phyloP scores from a whole-genome alignment of 495 filamentous ascomycete species.

The Parmelia sp. region DNA sequence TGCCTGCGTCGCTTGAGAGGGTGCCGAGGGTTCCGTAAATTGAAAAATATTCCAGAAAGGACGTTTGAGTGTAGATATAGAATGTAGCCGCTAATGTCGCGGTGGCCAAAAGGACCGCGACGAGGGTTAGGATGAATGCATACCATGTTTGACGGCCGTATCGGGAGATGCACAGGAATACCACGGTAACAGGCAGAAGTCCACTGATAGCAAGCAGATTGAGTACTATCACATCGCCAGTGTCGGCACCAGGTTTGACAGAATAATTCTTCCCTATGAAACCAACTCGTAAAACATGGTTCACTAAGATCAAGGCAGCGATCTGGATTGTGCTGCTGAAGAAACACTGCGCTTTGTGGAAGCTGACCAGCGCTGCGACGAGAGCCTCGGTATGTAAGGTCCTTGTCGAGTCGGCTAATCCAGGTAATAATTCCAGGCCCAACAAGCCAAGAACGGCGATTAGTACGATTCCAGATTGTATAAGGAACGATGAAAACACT shows the following conservation, averaged over 20 bases:
- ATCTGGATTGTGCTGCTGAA: constrained; percentile 21
- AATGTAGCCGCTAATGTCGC: too few relatives aligned
- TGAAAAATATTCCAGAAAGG: too few relatives aligned
- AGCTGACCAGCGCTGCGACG: constrained; percentile 16
- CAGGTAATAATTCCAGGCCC: neutral
- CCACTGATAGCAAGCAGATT: constrained; percentile 5
- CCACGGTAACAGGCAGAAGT: constrained; percentile 6
- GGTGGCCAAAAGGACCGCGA: constrained; percentile 1
- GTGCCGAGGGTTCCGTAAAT: too few relatives aligned
- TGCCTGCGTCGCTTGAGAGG: too few relatives aligned
- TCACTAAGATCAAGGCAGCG: too few relatives aligned
- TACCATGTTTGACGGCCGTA: constrained; percentile 13
- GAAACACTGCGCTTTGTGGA: constrained; percentile 36
- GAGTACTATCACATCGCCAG: too few relatives aligned
- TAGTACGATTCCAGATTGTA: constrained; percentile 15
- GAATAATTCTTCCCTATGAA: too few relatives aligned
- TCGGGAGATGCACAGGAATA: constrained; percentile 4
- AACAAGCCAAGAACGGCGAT: constrained; percentile 3
- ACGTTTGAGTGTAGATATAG: too few relatives aligned
- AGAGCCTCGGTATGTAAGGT: constrained; percentile 2
- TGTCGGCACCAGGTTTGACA: too few relatives aligned
- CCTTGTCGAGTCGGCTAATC: neutral
- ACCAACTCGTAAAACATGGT: too few relatives aligned
- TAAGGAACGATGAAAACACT: constrained; percentile 14
- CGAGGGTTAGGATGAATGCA: constrained; percentile 2